A percentile compares a stretch with the other conserved stretches of the same genome.
phyloP scores from a whole-genome alignment of 305 asterid species.

The Fraxinus ornus region DNA sequence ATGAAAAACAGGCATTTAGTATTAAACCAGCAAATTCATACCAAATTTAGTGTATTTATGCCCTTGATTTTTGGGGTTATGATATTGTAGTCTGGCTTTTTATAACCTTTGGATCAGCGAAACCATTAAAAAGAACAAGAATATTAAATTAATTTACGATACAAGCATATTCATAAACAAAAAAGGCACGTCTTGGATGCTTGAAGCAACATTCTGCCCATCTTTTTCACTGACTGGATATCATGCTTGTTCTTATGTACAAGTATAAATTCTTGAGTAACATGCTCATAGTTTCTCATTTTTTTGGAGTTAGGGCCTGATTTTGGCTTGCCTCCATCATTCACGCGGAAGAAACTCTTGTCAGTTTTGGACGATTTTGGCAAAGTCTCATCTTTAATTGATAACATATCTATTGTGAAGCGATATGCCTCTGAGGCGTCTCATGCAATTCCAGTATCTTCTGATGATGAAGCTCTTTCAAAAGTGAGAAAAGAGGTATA shows the following conservation, averaged over 20 bases:
- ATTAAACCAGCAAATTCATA: not conserved
- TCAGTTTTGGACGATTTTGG: conserved; percentile 75
- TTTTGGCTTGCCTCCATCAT: conserved; percentile 68
- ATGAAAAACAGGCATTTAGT: not conserved
- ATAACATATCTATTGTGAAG: conserved; percentile 57
- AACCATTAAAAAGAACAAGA: not conserved
- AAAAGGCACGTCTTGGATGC: not conserved
- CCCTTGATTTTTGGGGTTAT: not conserved
- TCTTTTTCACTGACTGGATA: not conserved
- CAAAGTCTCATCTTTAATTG: conserved; percentile 72
- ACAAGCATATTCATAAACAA: not conserved
- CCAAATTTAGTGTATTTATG: not conserved
- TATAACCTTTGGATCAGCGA: not conserved
- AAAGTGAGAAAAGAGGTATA: conserved; percentile 87
- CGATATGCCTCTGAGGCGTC: conserved; percentile 85
- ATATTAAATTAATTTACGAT: not conserved
- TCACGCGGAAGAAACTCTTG: conserved; percentile 64
- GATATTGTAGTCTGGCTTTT: not conserved
- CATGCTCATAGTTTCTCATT: not conserved
- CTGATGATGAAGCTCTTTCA: conserved; percentile 83
- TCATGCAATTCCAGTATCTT: conserved; percentile 64
- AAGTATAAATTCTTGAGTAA: not conserved
- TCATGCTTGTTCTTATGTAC: not conserved
- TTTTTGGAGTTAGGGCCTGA: conserved; percentile 59
- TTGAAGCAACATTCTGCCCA: not conserved